phyloP scores from a whole-genome alignment of 2,329 filamentous ascomycete genomes.

The Onygena corvina region DNA sequence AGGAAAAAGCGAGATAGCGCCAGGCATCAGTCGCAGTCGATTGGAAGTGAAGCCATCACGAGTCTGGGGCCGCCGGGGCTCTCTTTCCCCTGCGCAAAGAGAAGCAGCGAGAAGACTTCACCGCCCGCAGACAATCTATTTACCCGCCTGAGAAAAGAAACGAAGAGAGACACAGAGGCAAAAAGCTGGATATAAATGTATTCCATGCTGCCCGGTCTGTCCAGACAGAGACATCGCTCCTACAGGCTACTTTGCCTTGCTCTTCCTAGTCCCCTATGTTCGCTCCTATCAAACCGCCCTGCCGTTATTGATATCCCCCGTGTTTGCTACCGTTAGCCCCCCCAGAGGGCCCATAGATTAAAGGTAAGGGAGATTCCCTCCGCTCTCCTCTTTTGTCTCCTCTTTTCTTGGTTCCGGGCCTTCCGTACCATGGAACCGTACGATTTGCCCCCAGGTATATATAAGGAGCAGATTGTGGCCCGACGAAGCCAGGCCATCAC shows the following conservation, averaged over 20 bases:
- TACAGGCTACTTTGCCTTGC: not conserved
- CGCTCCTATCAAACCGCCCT: not conserved
- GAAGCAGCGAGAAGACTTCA: too few species aligned
- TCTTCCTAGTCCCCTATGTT: too few species aligned
- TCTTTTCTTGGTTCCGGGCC: not conserved
- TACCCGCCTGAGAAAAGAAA: not conserved
- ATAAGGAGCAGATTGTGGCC: not conserved
- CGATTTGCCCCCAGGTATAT: not conserved
- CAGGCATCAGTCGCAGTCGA: too few species aligned
- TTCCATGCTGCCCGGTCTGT: not conserved
- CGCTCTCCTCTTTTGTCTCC: not conserved
- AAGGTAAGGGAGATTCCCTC: not conserved
- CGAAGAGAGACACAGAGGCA: too few species aligned
- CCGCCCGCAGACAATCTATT: not conserved
- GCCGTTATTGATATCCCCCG: slow-evolving; percentile 1
- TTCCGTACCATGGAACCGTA: not conserved
- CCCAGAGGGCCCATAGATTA: not conserved
- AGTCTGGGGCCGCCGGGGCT: not conserved
- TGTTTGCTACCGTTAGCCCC: not conserved
- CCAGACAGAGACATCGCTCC: not conserved
- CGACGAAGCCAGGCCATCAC: not conserved
- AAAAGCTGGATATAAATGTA: not conserved
- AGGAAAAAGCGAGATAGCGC: not conserved
- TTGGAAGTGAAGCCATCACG: not conserved
- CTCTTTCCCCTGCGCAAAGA: not conserved